Percentiles rank a stretch among this genome's conserved stretches.
Evolutionary conservation across 2,329 filamentous ascomycete genomes (phyloP).

Genomic region (Elsinoe batatas): DNA sequence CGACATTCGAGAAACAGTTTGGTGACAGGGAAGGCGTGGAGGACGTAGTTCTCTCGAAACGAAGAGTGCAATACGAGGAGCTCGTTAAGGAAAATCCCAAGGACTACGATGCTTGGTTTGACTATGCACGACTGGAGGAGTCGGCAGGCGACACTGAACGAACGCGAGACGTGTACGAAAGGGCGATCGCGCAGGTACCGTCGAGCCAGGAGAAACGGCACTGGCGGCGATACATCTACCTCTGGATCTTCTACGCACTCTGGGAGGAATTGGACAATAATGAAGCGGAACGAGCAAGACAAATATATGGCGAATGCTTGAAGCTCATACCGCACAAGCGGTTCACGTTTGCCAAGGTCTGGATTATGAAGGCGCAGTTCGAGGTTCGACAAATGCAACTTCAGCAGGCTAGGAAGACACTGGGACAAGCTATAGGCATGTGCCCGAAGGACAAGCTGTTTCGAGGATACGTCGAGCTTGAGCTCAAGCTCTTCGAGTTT

Average conservation of each 20-base stretch:
- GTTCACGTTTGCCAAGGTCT: slow-evolving; percentile 95
- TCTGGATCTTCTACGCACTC: slow-evolving; percentile 95
- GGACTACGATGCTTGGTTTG: slow-evolving; percentile 97
- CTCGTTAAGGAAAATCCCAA: slow-evolving; percentile 88
- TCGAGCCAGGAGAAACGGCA: slow-evolving; percentile 94
- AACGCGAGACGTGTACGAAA: slow-evolving; percentile 86
- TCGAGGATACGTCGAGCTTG: slow-evolving; percentile 84
- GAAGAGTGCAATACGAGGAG: slow-evolving; percentile 87
- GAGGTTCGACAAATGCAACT: slow-evolving; percentile 82
- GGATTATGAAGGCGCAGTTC: slow-evolving; percentile 88
- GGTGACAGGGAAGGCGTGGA: slow-evolving; percentile 89
- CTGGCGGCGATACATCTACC: slow-evolving; percentile 93
- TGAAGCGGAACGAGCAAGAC: slow-evolving; percentile 66
- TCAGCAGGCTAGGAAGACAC: slow-evolving; percentile 69
- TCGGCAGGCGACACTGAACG: slow-evolving; percentile 70
- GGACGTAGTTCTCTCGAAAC: slow-evolving; percentile 89
- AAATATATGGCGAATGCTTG: slow-evolving; percentile 85
- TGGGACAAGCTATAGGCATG: slow-evolving; percentile 84
- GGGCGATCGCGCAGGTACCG: slow-evolving; percentile 88
- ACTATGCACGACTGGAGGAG: slow-evolving; percentile 87
- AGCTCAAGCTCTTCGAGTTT: slow-evolving; percentile 91
- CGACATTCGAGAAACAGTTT: slow-evolving; percentile 96
- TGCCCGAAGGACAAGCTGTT: slow-evolving; percentile 95
- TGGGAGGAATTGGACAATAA: slow-evolving; percentile 86
- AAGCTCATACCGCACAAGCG: slow-evolving; percentile 87